These are phyloP conservation scores for Kalaharituber pfeilii DNA, from an alignment of 2,329 filamentous ascomycete genomes.

Conservation along the genomic window DNA sequence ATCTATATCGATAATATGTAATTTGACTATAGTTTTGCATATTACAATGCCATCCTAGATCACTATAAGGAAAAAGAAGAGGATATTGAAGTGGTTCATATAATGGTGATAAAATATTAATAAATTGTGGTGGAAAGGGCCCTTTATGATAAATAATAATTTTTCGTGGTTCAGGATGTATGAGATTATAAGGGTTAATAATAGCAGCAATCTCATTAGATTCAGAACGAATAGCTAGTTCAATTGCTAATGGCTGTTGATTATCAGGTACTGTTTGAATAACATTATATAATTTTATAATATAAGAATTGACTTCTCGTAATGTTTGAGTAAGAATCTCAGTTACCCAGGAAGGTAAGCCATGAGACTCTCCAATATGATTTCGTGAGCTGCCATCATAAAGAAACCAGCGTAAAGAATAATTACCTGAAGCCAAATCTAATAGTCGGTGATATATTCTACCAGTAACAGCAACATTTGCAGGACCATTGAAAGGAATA, in stretches of 20 bases:
- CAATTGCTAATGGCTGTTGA: not conserved
- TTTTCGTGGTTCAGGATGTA: not conserved
- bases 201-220: not conserved
- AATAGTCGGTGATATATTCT: constrained; percentile 4
- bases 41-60: not conserved
- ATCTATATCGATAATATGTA: not conserved
- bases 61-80: constrained; percentile 3
- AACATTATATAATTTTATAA: not conserved
- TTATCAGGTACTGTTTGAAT: not conserved
- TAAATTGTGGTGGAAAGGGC: not conserved
- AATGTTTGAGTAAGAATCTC: not conserved
- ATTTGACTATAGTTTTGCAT: constrained; percentile 1
- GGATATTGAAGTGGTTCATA: constrained; percentile 7
- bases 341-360: not conserved
- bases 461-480: constrained; percentile 6
- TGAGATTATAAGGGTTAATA: constrained; percentile 4
- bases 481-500: not conserved
- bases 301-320: constrained; percentile 2
- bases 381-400: constrained; percentile 3
- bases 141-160: not conserved
- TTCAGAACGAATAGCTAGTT: not conserved
- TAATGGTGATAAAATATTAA: not conserved
- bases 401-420: constrained; percentile 5
- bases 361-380: not conserved
- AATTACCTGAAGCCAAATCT: constrained; percentile 1